Evolutionary conservation across 352 stramenopile genomes (phyloP).

Genomic region (Globisporangium echinulatum): DNA sequence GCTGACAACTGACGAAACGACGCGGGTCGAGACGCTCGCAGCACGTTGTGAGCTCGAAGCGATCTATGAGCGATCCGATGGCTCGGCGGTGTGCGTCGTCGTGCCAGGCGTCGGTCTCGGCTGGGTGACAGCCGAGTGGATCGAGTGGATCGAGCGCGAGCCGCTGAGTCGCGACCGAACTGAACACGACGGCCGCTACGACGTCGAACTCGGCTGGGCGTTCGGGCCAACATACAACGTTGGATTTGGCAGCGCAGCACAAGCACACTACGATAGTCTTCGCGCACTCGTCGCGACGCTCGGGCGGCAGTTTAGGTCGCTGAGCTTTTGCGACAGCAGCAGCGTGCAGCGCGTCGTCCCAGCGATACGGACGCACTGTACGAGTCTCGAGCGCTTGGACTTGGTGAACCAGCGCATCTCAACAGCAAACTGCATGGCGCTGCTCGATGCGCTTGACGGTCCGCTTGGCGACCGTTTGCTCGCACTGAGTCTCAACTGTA

Average conservation of each 20-base stretch:
- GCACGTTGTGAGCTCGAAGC: conserved; percentile 9
- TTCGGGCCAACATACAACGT: no score
- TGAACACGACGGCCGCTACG: background rate
- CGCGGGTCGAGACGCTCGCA: conserved; percentile 1
- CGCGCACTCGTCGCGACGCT: background rate
- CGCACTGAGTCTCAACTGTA: no score
- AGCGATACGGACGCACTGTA: no score
- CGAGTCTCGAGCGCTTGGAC: no score
- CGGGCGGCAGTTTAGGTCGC: background rate
- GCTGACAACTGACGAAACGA: background rate
- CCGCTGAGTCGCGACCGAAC: background rate
- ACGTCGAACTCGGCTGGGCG: background rate
- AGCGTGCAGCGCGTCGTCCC: no score
- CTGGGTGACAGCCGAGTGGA: background rate
- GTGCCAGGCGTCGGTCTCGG: background rate
- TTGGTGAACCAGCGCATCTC: no score
- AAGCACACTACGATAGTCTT: background rate
- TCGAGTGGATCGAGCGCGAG: background rate
- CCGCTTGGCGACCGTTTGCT: no score
- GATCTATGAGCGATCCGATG: conserved; percentile 3
- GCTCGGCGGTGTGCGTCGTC: background rate
- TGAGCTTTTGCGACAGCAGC: background rate
- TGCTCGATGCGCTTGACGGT: no score
- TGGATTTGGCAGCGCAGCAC: background rate
- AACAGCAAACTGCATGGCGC: no score